Evolutionary conservation across 208 protist genomes (phyloP).

Genomic region (Crithidia bombi): DNA sequence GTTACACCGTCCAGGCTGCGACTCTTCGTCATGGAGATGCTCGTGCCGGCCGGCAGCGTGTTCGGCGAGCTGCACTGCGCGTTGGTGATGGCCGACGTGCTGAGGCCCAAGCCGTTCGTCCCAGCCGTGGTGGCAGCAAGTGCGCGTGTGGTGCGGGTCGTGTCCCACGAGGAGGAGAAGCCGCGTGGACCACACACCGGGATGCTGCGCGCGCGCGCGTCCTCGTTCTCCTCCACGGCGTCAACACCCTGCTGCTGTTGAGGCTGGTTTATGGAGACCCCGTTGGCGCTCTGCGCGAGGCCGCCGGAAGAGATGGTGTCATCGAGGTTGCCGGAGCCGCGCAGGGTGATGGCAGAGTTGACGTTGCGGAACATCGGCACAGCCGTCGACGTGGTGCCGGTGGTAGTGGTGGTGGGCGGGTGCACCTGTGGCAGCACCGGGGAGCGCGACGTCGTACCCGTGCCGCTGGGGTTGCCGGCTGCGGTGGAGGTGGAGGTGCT

Average conservation of each 20-base stretch:
- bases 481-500: neutral
- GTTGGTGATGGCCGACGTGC: conserved; percentile 13
- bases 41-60: conserved; percentile 1
- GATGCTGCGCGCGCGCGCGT: conserved; percentile 29
- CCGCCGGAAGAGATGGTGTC: conserved; percentile 15
- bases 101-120: neutral
- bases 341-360: conserved; percentile 9
- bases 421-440: conserved; percentile 22
- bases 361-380: conserved; percentile 16
- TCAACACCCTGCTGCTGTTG: conserved; percentile 16
- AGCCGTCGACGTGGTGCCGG: neutral
- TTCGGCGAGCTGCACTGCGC: conserved; percentile 10
- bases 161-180: conserved; percentile 20
- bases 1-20: conserved; percentile 12
- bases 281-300: conserved; percentile 10
- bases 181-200: conserved; percentile 24
- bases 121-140: conserved; percentile 13
- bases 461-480: neutral
- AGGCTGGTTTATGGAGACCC: neutral
- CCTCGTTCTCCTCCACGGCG: conserved; percentile 5
- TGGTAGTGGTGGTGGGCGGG: neutral
- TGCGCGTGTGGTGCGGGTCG: conserved; percentile 16
- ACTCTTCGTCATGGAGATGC: conserved; percentile 6
- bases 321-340: conserved; percentile 17
- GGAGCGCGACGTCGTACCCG: conserved; percentile 3